phyloP scores from a whole-genome alignment of 2,329 filamentous ascomycete species.

The Venturia carpophila region DNA sequence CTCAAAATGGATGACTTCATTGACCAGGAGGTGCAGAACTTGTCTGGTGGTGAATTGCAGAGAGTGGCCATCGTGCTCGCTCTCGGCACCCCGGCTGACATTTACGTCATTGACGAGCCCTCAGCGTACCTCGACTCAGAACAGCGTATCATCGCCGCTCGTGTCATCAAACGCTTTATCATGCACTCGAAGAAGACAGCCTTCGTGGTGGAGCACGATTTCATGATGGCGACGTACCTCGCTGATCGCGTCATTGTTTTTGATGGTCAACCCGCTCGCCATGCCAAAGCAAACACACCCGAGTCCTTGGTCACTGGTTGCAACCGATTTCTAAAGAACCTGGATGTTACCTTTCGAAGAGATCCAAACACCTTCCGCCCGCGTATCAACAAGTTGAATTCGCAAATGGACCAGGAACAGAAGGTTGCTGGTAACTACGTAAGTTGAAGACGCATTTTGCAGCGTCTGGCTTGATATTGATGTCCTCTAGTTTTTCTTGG shows the following conservation, averaged over 20 bases:
- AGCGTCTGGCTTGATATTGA: conserved; percentile 15
- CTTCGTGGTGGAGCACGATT: conserved; percentile 99
- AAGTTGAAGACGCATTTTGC: conserved; percentile 35
- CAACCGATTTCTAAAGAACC: conserved; percentile 92
- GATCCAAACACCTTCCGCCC: conserved; percentile 94
- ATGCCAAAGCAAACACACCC: conserved; percentile 79
- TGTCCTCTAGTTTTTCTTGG: conserved; percentile 76
- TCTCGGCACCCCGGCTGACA: conserved; percentile 92
- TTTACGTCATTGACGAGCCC: conserved; percentile 97
- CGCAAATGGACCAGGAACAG: conserved; percentile 96
- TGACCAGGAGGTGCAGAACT: conserved; percentile 97
- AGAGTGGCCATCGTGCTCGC: conserved; percentile 96
- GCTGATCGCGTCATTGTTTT: conserved; percentile 98
- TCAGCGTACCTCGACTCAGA: conserved; percentile 97
- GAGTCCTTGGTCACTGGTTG: conserved; percentile 91
- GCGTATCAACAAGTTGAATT: conserved; percentile 95
- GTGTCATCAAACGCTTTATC: conserved; percentile 99
- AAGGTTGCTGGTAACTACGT: conserved; percentile 88
- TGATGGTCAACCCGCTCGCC: conserved; percentile 82
- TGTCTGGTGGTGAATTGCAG: conserved; percentile 98
- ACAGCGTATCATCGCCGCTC: conserved; percentile 93
- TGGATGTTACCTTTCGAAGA: conserved; percentile 97
- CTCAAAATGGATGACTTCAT: conserved; percentile 98
- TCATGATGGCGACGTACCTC: conserved; percentile 84
- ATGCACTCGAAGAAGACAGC: conserved; percentile 99